Evolutionary conservation across 441 rosid species (phyloP).

Genomic region (Arabidopsis lyrata): DNA sequence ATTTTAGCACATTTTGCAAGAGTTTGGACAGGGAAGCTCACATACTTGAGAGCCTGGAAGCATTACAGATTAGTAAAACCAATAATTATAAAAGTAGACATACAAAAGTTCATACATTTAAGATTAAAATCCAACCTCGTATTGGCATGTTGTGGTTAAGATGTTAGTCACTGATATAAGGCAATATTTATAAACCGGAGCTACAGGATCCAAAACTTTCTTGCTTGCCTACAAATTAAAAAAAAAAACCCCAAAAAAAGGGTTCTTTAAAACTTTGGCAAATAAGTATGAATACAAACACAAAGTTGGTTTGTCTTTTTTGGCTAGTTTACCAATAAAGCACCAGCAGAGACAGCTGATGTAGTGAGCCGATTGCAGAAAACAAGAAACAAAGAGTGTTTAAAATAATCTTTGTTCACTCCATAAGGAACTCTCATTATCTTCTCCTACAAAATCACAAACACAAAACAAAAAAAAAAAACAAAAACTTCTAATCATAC

Average conservation of each 20-base stretch:
- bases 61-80: slow-evolving; percentile 13
- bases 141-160: slow-evolving; percentile 94
- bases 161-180: slow-evolving; percentile 84
- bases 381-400: slow-evolving; percentile 82
- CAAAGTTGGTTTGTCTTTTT: slow-evolving; percentile 5
- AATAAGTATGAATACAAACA: background rate
- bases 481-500: background rate
- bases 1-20: slow-evolving; percentile 94
- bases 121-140: slow-evolving; percentile 65
- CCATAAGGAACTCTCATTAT: slow-evolving; percentile 94
- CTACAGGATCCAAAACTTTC: slow-evolving; percentile 87
- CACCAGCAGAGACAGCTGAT: slow-evolving; percentile 80
- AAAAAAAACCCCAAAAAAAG: background rate
- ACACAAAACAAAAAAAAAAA: background rate
- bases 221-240: slow-evolving; percentile 65
- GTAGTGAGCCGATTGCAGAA: slow-evolving; percentile 88
- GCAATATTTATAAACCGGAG: slow-evolving; percentile 89
- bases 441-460: slow-evolving; percentile 66
- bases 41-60: slow-evolving; percentile 88
- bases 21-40: slow-evolving; percentile 92
- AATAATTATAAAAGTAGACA: background rate
- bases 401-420: slow-evolving; percentile 70
- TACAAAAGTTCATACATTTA: background rate
- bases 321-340: slow-evolving; percentile 64
- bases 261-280: background rate